These are phyloP conservation scores for Sporothrix globosa DNA, from an alignment of 2,329 filamentous ascomycete genomes.

Conservation along the genomic window DNA sequence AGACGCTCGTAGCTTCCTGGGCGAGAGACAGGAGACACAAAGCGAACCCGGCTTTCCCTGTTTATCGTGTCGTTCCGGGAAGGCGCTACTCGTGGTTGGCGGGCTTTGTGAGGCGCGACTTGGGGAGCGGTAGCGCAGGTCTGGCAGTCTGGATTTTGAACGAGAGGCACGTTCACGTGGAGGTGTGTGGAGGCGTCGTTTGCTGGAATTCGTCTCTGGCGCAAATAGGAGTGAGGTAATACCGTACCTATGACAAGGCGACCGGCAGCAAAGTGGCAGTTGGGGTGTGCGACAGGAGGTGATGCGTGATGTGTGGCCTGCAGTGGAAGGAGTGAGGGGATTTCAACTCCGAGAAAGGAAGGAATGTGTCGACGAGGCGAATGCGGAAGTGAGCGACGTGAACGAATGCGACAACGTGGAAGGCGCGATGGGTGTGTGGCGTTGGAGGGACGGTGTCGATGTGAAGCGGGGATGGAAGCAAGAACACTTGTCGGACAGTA, in stretches of 20 bases:
- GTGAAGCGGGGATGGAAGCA: constrained; percentile 22
- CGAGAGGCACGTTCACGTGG: constrained; percentile 29
- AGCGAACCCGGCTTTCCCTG: constrained; percentile 16
- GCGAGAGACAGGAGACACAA: constrained; percentile 1
- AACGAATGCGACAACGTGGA: not conserved
- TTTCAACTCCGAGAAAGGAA: constrained; percentile 9
- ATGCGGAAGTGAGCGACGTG: not conserved
- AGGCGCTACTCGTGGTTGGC: constrained; percentile 26
- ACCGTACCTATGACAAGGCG: not conserved
- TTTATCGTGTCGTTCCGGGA: constrained; percentile 24
- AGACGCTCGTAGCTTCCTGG: not conserved
- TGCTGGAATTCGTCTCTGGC: constrained; percentile 19
- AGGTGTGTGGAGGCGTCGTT: constrained; percentile 27
- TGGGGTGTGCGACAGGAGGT: not conserved
- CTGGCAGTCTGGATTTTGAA: no score
- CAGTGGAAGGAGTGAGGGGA: not conserved
- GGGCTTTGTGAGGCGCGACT: constrained; percentile 5
- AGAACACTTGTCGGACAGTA: not conserved
- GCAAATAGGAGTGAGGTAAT: not conserved
- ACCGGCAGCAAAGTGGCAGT: not conserved
- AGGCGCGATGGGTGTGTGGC: constrained; percentile 17
- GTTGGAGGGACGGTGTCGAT: not conserved
- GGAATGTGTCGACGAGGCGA: constrained; percentile 7
- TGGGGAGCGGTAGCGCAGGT: not conserved
- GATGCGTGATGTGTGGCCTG: not conserved